These are phyloP conservation scores for Tephrocybe sp. DNA, from an alignment of 768 basidiomycete genomes.

Conservation along the genomic window DNA sequence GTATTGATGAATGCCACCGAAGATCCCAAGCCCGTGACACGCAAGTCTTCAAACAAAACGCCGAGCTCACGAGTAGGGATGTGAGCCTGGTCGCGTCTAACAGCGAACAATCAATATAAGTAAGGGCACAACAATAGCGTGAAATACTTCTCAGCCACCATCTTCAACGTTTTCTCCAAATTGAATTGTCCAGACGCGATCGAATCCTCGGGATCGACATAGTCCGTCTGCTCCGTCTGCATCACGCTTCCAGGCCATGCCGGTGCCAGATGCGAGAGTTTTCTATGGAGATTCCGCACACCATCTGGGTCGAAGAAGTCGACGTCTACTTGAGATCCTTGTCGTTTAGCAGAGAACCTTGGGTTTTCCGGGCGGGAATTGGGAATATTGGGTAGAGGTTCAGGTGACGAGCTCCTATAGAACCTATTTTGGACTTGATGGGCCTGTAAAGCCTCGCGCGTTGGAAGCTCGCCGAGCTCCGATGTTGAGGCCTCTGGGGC, in stretches of 20 bases:
- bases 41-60: constrained; percentile 56
- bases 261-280: constrained; percentile 28
- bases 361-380: background rate
- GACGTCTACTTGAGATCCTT: constrained; percentile 27
- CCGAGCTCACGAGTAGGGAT: constrained; percentile 48
- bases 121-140: background rate
- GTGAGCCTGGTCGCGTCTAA: constrained; percentile 12
- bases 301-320: constrained; percentile 57
- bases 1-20: constrained; percentile 53
- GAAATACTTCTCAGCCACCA: constrained; percentile 30
- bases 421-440: background rate
- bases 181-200: constrained; percentile 30
- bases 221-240: background rate
- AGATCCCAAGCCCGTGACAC: constrained; percentile 58
- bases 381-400: background rate
- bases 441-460: constrained; percentile 11
- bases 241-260: background rate
- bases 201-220: constrained; percentile 23
- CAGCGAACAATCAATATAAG: background rate
- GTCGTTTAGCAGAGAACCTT: constrained; percentile 2
- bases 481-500: constrained; percentile 11
- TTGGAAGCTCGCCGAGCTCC: constrained; percentile 11
- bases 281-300: constrained; percentile 36
- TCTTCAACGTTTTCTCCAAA: constrained; percentile 32
- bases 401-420: background rate